Percentiles rank a stretch among this genome's conserved stretches.
Conservation (phyloP, 2,329 filamentous ascomycete species). For the Microcyclospora tardicrescens region DNA sequence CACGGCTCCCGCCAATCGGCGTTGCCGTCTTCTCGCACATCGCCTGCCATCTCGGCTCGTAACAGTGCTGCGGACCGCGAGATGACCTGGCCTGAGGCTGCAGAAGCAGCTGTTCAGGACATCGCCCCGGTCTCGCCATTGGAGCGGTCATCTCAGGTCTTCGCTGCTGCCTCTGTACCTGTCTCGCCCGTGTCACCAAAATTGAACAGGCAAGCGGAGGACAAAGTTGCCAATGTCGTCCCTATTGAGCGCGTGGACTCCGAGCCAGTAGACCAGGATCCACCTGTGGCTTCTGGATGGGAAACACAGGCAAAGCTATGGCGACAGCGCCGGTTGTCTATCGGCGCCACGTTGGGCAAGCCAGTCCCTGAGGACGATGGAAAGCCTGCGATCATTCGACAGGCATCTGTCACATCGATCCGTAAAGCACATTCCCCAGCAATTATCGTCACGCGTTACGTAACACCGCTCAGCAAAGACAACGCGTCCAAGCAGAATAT, state of each 20-base stretch:
- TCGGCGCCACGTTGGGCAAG: slow-evolving; percentile 5
- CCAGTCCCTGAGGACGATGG: slow-evolving; percentile 2
- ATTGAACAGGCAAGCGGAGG: not conserved
- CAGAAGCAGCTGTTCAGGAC: no score
- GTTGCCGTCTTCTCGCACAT: slow-evolving; percentile 5
- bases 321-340: slow-evolving; percentile 16
- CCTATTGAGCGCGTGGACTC: not conserved
- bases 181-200: no score
- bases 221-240: not conserved
- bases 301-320: slow-evolving; percentile 19
- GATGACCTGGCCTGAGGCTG: no score
- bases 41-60: slow-evolving; percentile 10
- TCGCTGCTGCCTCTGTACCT: not conserved
- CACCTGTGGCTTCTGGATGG: slow-evolving; percentile 9
- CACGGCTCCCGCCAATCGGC: not conserved
- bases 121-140: no score
- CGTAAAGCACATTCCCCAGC: slow-evolving; percentile 10
- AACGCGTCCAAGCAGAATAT: slow-evolving; percentile 8
- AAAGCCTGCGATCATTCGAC: slow-evolving; percentile 2
- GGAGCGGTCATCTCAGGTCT: not conserved
- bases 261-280: no score
- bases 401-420: slow-evolving; percentile 1
- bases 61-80: slow-evolving; percentile 9
- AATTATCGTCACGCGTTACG: slow-evolving; percentile 23
- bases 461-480: slow-evolving; percentile 17